phyloP scores from a whole-genome alignment of 257 asterid genomes.

The Nemophila menziesii region DNA sequence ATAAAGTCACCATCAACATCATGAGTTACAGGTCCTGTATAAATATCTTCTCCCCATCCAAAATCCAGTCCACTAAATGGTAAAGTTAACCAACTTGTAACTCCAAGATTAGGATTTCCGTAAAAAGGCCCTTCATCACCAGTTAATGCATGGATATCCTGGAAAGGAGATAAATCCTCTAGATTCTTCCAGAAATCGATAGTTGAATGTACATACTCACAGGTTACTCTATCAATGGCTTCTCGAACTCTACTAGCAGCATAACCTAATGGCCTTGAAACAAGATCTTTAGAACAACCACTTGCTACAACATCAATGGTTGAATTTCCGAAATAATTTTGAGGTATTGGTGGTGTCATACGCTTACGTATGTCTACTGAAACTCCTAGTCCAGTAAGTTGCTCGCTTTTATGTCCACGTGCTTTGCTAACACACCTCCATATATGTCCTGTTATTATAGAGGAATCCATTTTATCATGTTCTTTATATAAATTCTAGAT shows the following conservation, averaged over 20 bases:
- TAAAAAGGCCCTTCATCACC: constrained; percentile 13
- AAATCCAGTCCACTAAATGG: constrained; percentile 11
- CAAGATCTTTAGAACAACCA: constrained; percentile 9
- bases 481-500: too few relatives aligned
- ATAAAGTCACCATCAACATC: constrained; percentile 14
- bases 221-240: constrained; percentile 2
- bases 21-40: constrained; percentile 11
- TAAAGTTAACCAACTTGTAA: constrained; percentile 19
- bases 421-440: constrained; percentile 23
- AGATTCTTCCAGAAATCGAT: constrained; percentile 5
- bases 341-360: constrained; percentile 15
- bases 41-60: constrained; percentile 20
- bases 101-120: constrained; percentile 18
- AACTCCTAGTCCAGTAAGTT: constrained; percentile 11
- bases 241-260: constrained; percentile 14
- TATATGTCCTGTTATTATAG: constrained; percentile 19
- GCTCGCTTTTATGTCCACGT: constrained; percentile 11
- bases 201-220: constrained; percentile 13
- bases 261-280: constrained; percentile 7
- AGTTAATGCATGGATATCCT: constrained; percentile 5
- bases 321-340: constrained; percentile 18
- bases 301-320: constrained; percentile 3
- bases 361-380: constrained; percentile 8
- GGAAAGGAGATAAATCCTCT: constrained; percentile 1
- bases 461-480: too few relatives aligned